Conservation (phyloP, 371 early-diverging fungal species). For the Mortierella sp. region DNA sequence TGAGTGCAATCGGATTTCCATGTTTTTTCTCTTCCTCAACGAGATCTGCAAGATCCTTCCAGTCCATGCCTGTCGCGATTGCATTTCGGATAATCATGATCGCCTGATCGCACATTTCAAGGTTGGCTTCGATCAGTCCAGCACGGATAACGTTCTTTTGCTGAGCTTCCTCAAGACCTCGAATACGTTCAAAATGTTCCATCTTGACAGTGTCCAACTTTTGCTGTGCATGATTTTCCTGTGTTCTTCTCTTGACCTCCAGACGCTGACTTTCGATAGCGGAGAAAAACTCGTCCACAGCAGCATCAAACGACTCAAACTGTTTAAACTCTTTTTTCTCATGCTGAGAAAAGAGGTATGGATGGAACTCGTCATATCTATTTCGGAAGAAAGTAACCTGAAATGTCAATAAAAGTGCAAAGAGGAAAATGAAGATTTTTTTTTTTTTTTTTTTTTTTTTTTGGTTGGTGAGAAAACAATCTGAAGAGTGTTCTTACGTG, state of each 20-base stretch:
- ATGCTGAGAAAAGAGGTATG: constrained; percentile 83
- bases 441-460: too few species aligned
- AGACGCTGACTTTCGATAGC: constrained; percentile 90
- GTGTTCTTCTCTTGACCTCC: constrained; percentile 71
- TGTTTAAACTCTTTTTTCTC: constrained; percentile 60
- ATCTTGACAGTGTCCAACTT: constrained; percentile 85
- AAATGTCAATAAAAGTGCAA: neutral
- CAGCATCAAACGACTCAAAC: constrained; percentile 80
- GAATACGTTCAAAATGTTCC: constrained; percentile 84
- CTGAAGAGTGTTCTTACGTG: constrained; percentile 59
- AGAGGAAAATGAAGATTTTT: too few species aligned
- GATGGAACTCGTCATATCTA: constrained; percentile 91
- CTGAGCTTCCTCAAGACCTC: constrained; percentile 75
- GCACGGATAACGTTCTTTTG: constrained; percentile 77
- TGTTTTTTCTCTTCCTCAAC: constrained; percentile 83
- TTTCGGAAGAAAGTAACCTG: neutral
- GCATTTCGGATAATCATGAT: constrained; percentile 87
- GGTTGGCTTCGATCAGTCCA: constrained; percentile 82
- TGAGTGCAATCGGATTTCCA: constrained; percentile 83
- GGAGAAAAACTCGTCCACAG: constrained; percentile 94
- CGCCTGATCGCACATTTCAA: constrained; percentile 87
- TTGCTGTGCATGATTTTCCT: constrained; percentile 82
- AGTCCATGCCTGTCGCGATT: constrained; percentile 94
- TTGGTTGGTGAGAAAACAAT: too few species aligned
- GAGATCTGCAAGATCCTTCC: constrained; percentile 91